phyloP scores from a whole-genome alignment of 2,329 filamentous ascomycete species.

The Claviceps arundinis region DNA sequence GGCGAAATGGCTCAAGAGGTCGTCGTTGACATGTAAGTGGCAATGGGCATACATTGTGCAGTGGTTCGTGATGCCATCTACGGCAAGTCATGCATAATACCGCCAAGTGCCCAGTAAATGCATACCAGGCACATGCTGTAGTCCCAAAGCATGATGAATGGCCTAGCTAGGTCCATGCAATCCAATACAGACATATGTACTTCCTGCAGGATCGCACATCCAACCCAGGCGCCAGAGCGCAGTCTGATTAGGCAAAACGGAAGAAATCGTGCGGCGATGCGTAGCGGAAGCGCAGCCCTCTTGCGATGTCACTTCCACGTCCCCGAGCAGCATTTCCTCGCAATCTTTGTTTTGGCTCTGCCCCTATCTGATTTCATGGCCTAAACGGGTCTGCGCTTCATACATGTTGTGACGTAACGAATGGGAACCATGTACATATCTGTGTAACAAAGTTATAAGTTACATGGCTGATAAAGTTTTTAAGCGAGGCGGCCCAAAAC shows the following conservation, averaged over 20 bases:
- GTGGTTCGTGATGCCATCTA: not conserved
- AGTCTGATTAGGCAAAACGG: conserved; percentile 9
- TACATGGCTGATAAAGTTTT: no score
- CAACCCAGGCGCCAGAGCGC: conserved; percentile 22
- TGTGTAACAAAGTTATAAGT: no score
- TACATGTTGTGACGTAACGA: no score
- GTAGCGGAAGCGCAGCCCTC: no score
- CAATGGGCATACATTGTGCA: not conserved
- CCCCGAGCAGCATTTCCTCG: conserved; percentile 23
- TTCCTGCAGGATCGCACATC: conserved; percentile 17
- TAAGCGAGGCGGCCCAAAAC: no score
- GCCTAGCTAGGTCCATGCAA: no score
- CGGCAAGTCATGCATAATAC: not conserved
- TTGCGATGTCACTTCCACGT: conserved; percentile 14
- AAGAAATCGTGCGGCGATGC: no score
- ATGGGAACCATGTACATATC: no score
- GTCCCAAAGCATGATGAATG: conserved; percentile 10
- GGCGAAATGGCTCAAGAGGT: no score
- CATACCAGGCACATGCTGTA: conserved; percentile 10
- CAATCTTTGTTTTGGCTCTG: conserved; percentile 8
- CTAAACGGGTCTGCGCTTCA: conserved; percentile 15
- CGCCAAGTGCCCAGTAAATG: not conserved
- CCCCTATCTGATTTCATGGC: conserved; percentile 2
- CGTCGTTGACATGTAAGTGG: no score
- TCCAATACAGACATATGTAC: conserved; percentile 1